Evolutionary conservation across 2,329 filamentous ascomycete genomes (phyloP).

Genomic region (Ophiocordyceps camponoti-saundersi): DNA sequence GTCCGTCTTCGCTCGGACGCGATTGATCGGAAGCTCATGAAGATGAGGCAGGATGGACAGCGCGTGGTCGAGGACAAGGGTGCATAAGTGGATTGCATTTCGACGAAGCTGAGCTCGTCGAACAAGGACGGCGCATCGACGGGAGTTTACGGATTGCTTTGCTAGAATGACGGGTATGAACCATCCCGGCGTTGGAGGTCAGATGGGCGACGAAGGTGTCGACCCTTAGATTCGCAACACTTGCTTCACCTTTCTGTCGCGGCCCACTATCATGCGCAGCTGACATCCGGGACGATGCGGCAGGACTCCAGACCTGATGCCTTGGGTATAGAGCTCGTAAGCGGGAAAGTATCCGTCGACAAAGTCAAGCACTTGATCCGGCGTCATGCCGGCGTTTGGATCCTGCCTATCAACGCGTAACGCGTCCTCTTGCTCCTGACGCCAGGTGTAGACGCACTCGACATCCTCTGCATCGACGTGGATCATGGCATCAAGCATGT

Average conservation of each 20-base stretch:
- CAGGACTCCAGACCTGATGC: slow-evolving; percentile 40
- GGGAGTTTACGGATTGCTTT: slow-evolving; percentile 2
- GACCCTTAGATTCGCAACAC: slow-evolving; percentile 26
- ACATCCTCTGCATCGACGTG: slow-evolving; percentile 54
- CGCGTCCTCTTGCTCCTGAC: slow-evolving; percentile 60
- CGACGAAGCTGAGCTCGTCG: no score
- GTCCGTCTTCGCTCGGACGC: slow-evolving; percentile 34
- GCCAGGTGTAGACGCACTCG: slow-evolving; percentile 69
- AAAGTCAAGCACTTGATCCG: slow-evolving; percentile 62
- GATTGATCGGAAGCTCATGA: slow-evolving; percentile 36
- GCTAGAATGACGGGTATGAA: background rate
- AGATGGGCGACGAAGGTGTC: background rate
- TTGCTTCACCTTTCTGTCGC: slow-evolving; percentile 41
- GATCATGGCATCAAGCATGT: slow-evolving; percentile 34
- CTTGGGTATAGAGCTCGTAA: slow-evolving; percentile 51
- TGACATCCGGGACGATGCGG: slow-evolving; percentile 31
- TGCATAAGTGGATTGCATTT: slow-evolving; percentile 1
- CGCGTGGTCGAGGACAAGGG: slow-evolving; percentile 32
- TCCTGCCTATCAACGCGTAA: slow-evolving; percentile 47
- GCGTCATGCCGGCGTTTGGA: slow-evolving; percentile 52
- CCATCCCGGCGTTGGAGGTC: background rate
- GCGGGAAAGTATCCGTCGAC: slow-evolving; percentile 53
- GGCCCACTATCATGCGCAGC: slow-evolving; percentile 43
- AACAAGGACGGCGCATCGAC: no score
- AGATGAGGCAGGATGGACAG: slow-evolving; percentile 38